Conservation (phyloP, 257 asterid species). For the Pogostemon cablin region DNA sequence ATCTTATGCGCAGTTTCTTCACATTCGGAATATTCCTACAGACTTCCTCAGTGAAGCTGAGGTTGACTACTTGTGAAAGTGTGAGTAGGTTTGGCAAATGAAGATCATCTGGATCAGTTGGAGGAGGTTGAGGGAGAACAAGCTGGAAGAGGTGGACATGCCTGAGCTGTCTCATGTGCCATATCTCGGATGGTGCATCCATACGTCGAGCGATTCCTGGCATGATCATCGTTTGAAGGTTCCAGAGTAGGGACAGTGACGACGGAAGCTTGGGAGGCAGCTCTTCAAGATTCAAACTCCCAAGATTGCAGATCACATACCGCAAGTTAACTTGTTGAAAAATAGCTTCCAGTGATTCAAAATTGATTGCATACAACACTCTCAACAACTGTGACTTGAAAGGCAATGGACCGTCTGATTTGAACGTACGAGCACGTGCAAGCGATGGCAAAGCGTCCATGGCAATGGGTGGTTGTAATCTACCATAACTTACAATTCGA, state of each 20-base stretch:
- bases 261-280: not conserved
- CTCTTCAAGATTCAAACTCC: not conserved
- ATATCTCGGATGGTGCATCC: slow-evolving; percentile 28
- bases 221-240: slow-evolving; percentile 23
- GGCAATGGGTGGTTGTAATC: not conserved
- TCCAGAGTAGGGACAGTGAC: slow-evolving; percentile 29
- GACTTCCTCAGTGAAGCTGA: slow-evolving; percentile 12
- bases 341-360: not conserved
- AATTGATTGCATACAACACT: not conserved
- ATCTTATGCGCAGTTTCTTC: slow-evolving; percentile 4
- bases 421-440: not conserved
- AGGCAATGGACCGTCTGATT: not conserved
- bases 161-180: slow-evolving; percentile 24
- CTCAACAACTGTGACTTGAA: not conserved
- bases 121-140: slow-evolving; percentile 24
- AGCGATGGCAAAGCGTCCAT: not conserved
- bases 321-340: slow-evolving; percentile 26
- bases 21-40: slow-evolving; percentile 23
- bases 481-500: not conserved
- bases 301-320: not conserved
- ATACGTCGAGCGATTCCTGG: not conserved
- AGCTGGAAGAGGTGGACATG: not conserved
- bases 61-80: slow-evolving; percentile 6
- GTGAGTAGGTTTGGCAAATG: slow-evolving; percentile 20
- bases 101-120: not conserved